phyloP scores from a whole-genome alignment of 495 filamentous ascomycete genomes.

The Penicillium steckii region DNA sequence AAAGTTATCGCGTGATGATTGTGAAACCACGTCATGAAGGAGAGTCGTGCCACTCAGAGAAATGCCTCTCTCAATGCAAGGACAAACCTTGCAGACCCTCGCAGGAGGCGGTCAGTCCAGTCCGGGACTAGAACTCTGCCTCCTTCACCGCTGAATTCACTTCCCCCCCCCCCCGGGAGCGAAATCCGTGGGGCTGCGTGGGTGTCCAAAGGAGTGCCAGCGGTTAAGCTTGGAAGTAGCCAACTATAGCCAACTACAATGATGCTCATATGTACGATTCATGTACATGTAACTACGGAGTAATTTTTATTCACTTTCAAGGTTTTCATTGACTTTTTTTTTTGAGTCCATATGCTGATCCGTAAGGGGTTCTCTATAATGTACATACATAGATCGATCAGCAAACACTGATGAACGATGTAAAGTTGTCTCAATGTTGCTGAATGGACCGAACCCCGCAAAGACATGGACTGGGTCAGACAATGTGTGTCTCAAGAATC shows the following conservation, averaged over 20 bases:
- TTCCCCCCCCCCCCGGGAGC: slow-evolving; percentile 1
- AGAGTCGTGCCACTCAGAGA: slow-evolving; percentile 9
- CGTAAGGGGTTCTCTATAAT: no score
- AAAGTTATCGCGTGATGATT: slow-evolving; percentile 14
- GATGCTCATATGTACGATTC: no score
- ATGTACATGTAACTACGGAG: no score
- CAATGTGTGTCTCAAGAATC: slow-evolving; percentile 6
- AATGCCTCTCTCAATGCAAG: slow-evolving; percentile 25
- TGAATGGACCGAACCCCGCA: slow-evolving; percentile 9
- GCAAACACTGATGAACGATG: no score
- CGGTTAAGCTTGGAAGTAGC: not conserved
- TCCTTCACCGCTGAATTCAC: slow-evolving; percentile 26
- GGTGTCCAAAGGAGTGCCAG: slow-evolving; percentile 14
- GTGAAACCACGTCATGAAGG: slow-evolving; percentile 16
- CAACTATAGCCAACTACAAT: no score
- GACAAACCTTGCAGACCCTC: slow-evolving; percentile 34
- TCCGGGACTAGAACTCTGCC: slow-evolving; percentile 5
- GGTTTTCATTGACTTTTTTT: no score
- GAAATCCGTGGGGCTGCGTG: slow-evolving; percentile 16
- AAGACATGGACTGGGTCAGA: slow-evolving; percentile 1
- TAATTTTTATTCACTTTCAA: no score
- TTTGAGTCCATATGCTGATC: no score
- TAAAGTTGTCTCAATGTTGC: not conserved
- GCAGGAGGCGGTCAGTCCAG: slow-evolving; percentile 35
- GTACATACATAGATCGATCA: no score